A percentile compares a stretch with the other conserved stretches of the same genome.
Conservation (phyloP, 805 yeast species). For the Candida fluviatilis region DNA sequence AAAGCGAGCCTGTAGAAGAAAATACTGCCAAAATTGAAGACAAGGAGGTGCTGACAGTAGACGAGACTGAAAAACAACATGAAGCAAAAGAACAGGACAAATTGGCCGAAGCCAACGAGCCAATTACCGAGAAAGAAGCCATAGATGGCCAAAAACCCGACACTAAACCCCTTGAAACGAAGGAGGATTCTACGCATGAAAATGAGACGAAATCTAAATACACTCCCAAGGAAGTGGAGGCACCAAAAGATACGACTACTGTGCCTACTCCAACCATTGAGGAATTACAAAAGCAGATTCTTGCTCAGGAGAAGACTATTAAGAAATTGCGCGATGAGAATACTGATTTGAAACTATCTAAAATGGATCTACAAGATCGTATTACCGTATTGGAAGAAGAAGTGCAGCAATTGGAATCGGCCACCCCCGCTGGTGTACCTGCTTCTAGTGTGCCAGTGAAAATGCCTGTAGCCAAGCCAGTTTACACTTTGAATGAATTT, state of each 20-base stretch:
- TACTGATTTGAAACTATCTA: conserved; percentile 36
- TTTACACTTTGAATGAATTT: conserved; percentile 25
- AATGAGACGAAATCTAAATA: neutral
- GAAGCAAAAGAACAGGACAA: neutral
- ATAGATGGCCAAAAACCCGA: neutral
- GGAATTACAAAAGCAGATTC: conserved; percentile 21
- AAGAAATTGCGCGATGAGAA: conserved; percentile 36
- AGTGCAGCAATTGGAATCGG: conserved; percentile 9
- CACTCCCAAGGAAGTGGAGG: conserved; percentile 1
- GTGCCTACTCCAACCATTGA: conserved; percentile 7
- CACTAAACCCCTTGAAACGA: conserved; percentile 5
- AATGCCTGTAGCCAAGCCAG: conserved; percentile 25
- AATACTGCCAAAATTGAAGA: neutral
- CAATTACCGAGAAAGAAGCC: too few species aligned
- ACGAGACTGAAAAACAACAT: neutral
- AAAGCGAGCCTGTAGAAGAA: conserved; percentile 2
- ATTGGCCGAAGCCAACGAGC: conserved; percentile 1
- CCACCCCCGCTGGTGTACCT: too few species aligned
- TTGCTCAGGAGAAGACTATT: conserved; percentile 31
- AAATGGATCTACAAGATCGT: conserved; percentile 35
- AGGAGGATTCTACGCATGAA: conserved; percentile 4
- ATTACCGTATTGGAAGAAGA: conserved; percentile 25
- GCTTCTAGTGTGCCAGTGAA: too few species aligned
- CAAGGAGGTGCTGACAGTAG: neutral
- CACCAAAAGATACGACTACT: neutral